A percentile compares a stretch with the other conserved stretches of the same genome.
These are phyloP conservation scores for Cenchrus fungigraminus DNA, from an alignment of 176 grass and related monocot genomes.

Conservation along the genomic window DNA sequence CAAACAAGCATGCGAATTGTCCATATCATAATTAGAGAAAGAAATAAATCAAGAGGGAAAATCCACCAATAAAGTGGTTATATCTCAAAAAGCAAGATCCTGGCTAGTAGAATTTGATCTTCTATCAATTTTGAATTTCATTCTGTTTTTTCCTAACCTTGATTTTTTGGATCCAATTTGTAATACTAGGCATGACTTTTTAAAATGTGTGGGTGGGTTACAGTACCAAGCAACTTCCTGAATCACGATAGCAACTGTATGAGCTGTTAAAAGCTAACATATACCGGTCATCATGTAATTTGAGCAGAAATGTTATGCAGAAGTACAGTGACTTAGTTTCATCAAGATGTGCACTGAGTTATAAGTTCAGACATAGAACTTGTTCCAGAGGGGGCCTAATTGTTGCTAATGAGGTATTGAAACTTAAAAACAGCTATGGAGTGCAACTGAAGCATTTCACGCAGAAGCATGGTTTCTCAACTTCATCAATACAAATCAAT, in stretches of 20 bases:
- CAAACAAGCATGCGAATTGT: slow-evolving; percentile 16
- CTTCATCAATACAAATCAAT: background rate
- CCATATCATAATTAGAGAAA: background rate
- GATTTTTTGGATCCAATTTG: background rate
- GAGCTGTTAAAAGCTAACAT: background rate
- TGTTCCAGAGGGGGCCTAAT: background rate
- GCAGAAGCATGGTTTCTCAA: background rate
- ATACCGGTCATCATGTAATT: background rate
- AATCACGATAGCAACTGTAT: background rate
- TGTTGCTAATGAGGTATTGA: background rate
- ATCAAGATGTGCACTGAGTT: background rate
- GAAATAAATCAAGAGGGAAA: background rate
- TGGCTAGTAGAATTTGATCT: background rate
- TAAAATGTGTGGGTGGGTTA: background rate
- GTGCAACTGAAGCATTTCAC: background rate
- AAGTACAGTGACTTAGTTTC: background rate
- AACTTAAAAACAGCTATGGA: background rate
- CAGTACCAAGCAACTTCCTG: background rate
- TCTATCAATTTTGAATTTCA: background rate
- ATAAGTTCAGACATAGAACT: background rate
- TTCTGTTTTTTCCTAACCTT: background rate
- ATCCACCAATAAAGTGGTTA: too few species aligned
- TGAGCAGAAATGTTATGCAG: background rate
- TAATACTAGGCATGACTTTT: background rate
- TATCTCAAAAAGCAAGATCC: background rate